A percentile compares a stretch with the other conserved stretches of the same genome.
Conservation (phyloP, 441 rosid genomes). For the Erysimum cheiri region DNA sequence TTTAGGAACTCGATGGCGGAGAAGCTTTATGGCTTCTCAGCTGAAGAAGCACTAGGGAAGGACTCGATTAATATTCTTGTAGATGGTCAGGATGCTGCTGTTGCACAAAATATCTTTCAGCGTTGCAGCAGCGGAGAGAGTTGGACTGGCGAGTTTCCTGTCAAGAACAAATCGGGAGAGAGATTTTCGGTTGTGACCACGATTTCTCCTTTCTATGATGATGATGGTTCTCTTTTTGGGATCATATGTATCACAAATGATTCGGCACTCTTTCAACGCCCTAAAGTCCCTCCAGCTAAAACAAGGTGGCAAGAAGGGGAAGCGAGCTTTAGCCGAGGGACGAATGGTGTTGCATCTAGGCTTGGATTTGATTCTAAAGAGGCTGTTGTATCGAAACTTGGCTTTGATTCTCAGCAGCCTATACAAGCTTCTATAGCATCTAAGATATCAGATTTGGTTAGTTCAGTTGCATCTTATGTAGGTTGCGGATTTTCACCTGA, state of each 20-base stretch:
- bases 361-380: conserved; percentile 41
- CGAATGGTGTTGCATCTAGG: conserved; percentile 52
- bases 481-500: conserved; percentile 35
- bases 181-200: conserved; percentile 65
- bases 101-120: conserved; percentile 57
- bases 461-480: conserved; percentile 30
- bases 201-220: conserved; percentile 81
- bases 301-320: conserved; percentile 54
- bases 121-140: conserved; percentile 71
- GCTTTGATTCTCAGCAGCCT: conserved; percentile 92
- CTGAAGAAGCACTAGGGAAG: conserved; percentile 78
- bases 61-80: conserved; percentile 68
- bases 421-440: conserved; percentile 84
- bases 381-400: conserved; percentile 57
- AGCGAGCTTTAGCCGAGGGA: conserved; percentile 53
- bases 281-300: conserved; percentile 42
- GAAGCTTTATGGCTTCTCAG: conserved; percentile 77
- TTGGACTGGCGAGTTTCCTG: conserved; percentile 90
- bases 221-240: conserved; percentile 74
- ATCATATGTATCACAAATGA: conserved; percentile 73
- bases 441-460: conserved; percentile 88
- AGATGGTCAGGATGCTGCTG: conserved; percentile 58
- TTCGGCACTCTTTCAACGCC: conserved; percentile 54
- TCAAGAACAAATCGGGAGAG: conserved; percentile 73
- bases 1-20: conserved; percentile 91